Percentiles rank a stretch among this genome's conserved stretches.
Conservation (phyloP, 2,329 filamentous ascomycete species). For the Chalaropsis ovoidea region DNA sequence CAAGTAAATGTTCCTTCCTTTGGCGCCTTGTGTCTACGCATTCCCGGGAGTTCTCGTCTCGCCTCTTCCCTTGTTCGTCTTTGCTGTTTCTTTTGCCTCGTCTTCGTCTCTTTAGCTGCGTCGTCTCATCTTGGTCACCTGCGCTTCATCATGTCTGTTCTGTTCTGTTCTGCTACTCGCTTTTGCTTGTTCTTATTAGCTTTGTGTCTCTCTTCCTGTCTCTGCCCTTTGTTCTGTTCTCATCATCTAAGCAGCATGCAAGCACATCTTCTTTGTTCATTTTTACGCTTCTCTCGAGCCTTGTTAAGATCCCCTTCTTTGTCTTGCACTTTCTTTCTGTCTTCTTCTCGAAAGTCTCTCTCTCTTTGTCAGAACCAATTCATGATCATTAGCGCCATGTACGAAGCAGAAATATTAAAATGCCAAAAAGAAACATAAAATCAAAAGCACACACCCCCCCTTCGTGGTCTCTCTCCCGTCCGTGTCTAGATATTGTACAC, state of each 20-base stretch:
- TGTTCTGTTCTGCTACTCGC: not conserved
- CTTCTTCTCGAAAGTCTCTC: constrained; percentile 5
- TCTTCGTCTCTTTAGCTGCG: not conserved
- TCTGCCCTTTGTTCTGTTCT: constrained; percentile 1
- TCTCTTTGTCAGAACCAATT: not conserved
- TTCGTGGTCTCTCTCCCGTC: not conserved
- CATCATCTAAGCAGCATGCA: constrained; percentile 3
- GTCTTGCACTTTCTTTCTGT: not conserved
- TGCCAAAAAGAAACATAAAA: constrained; percentile 2
- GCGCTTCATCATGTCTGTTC: not conserved
- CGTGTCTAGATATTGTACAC: constrained; percentile 5
- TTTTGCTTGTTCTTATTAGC: not conserved
- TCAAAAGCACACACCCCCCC: not conserved
- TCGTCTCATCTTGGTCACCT: not conserved
- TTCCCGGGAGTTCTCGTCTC: not conserved
- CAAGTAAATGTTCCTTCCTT: not conserved
- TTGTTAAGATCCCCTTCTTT: not conserved
- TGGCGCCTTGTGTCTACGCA: not conserved
- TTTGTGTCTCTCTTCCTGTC: constrained; percentile 1
- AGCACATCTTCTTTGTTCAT: not conserved
- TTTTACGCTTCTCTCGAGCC: not conserved
- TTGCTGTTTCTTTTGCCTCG: not conserved
- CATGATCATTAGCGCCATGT: constrained; percentile 4
- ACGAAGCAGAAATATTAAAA: constrained; percentile 15
- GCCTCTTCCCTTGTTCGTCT: not conserved